Conservation (phyloP, 306 rosid species). For the Begonia fuchsioides region DNA sequence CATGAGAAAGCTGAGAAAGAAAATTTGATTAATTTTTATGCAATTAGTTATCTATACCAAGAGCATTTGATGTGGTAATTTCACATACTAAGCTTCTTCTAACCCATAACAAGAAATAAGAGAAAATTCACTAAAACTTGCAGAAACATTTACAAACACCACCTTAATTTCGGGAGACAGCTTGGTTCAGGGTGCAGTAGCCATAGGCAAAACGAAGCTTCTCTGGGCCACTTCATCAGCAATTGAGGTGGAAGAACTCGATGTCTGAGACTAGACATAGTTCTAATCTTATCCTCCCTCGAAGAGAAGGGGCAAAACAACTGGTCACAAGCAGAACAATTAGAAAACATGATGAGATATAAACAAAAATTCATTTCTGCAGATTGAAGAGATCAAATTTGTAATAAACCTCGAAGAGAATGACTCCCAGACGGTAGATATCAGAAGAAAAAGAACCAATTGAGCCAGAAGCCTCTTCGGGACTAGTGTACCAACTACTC, state of each 20-base stretch:
- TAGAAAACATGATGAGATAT: neutral
- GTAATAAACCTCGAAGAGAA: constrained; percentile 71
- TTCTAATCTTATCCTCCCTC: constrained; percentile 76
- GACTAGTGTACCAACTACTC: constrained; percentile 80
- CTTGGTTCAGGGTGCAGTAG: constrained; percentile 86
- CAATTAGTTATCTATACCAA: too few species aligned
- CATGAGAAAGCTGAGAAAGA: too few species aligned
- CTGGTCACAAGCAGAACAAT: constrained; percentile 39
- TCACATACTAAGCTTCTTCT: too few species aligned
- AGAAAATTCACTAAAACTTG: too few species aligned
- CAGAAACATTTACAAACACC: constrained; percentile 1
- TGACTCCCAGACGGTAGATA: constrained; percentile 73
- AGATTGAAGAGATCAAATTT: neutral
- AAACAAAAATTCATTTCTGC: too few species aligned
- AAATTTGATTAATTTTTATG: too few species aligned
- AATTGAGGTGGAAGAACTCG: constrained; percentile 98
- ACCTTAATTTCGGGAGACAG: constrained; percentile 78
- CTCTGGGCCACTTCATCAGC: constrained; percentile 90
- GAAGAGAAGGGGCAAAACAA: constrained; percentile 77
- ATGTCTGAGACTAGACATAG: constrained; percentile 90
- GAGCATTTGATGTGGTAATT: too few species aligned
- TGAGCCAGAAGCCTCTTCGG: constrained; percentile 58
- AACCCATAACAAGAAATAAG: too few species aligned
- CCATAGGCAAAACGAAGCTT: constrained; percentile 96
- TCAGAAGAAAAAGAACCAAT: constrained; percentile 76